Evolutionary conservation across 768 basidiomycete species (phyloP), one percentile per base, ranked within the genome.

Genomic region (Stropharia rugosoannulata): DNA sequence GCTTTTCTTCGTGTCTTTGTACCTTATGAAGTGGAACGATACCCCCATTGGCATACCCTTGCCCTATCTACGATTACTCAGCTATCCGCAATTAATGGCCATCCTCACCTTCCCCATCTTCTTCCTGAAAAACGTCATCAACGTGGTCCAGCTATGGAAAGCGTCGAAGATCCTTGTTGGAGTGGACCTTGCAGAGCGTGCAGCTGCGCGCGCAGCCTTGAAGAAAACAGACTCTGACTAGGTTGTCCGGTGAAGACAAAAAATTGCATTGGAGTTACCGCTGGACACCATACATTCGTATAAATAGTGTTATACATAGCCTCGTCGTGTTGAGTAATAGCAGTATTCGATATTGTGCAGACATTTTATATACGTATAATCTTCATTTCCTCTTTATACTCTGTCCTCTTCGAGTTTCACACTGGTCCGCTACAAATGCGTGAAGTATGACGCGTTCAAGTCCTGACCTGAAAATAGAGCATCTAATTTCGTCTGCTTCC

Each of bases 141-240:
- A 98, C 69, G 70, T 90, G 35, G 95, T 99, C 6, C 97, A 99
- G 71, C 83, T 98, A 55, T 98, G 95, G 95, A 99, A 99, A 70
- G 96, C 97, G 25, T 89, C 90, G 36, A 94, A 94, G 73, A 93
- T 94, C 53, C 80, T 97, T 13, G 95, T 97, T 12, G 94, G 95
- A 0, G 90, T 97, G 10, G 95, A 97, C 66, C 74, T 97, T 45
- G 91, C 90, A 42, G 93, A 95, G 71, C 76, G 95, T 61, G 85
- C 86, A 38, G 80, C 81, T 54, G 87, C 81, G 16, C 74, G 86
- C 54, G 75, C 80, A 54, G 78, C 70, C 54, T 66, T 54, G 43
- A 62, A 65, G 59, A 63, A 68, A 52, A 55, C 56, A 37, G 55
- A 63, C 22, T 55, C 54, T 4, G 65, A 61, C 49, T 47, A 62